These are phyloP conservation scores for Huntiella moniliformis DNA, from an alignment of 2,329 filamentous ascomycete species.

Conservation along the genomic window DNA sequence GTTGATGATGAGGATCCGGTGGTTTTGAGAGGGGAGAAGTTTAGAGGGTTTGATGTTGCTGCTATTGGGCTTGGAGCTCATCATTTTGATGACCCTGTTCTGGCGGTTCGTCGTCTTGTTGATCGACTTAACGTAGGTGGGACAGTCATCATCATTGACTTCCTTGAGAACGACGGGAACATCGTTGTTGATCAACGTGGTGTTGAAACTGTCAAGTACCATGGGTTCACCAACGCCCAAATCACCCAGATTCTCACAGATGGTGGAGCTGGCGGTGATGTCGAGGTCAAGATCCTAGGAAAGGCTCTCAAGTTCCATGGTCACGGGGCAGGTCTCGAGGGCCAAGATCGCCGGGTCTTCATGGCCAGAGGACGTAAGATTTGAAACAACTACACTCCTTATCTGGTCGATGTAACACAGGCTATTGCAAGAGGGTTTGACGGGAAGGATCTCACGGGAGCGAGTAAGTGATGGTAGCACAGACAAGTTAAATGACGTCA, in stretches of 20 bases:
- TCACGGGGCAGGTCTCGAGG: slow-evolving; percentile 19
- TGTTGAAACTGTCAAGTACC: slow-evolving; percentile 30
- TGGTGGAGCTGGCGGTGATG: slow-evolving; percentile 40
- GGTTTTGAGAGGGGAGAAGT: slow-evolving; percentile 39
- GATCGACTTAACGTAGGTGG: slow-evolving; percentile 47
- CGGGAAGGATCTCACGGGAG: no score
- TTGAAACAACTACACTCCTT: not conserved
- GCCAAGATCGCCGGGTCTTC: slow-evolving; percentile 24
- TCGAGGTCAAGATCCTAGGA: slow-evolving; percentile 36
- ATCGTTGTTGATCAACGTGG: slow-evolving; percentile 15
- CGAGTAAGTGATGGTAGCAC: not conserved
- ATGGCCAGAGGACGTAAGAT: slow-evolving; percentile 15
- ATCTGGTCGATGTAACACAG: no score
- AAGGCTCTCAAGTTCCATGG: slow-evolving; percentile 27
- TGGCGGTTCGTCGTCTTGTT: slow-evolving; percentile 39
- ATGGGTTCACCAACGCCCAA: slow-evolving; percentile 43
- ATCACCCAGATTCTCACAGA: slow-evolving; percentile 41
- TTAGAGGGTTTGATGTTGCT: slow-evolving; percentile 50
- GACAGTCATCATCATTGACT: slow-evolving; percentile 48
- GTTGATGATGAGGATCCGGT: slow-evolving; percentile 28
- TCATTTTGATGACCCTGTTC: slow-evolving; percentile 46
- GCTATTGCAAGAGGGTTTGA: no score
- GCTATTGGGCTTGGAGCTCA: slow-evolving; percentile 45
- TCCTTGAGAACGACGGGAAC: slow-evolving; percentile 34
- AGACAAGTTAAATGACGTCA: not conserved